phyloP scores from a whole-genome alignment of 2,329 filamentous ascomycete genomes.

The Aspergillus spinulosporus region DNA sequence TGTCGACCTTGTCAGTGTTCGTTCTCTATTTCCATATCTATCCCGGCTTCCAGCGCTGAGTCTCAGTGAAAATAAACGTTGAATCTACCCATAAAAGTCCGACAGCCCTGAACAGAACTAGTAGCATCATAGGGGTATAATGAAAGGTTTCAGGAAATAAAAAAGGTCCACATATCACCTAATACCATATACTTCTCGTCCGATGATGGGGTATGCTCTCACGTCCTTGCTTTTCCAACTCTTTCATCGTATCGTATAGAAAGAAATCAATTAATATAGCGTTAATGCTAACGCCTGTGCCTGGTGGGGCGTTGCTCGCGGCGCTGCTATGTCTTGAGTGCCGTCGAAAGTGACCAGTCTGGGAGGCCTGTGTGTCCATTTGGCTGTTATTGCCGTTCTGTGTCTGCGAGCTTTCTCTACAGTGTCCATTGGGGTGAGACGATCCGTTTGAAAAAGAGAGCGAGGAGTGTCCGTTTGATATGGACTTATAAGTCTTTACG shows the following conservation, averaged over 20 bases:
- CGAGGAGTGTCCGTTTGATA: conserved; percentile 3
- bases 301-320: conserved; percentile 8
- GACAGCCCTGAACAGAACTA: background rate
- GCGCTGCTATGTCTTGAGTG: conserved; percentile 23
- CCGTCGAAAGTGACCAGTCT: conserved; percentile 21
- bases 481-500: conserved; percentile 5
- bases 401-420: background rate
- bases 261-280: conserved; percentile 97
- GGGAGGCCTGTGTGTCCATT: conserved; percentile 17
- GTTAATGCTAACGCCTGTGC: conserved; percentile 57
- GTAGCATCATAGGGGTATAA: conserved; percentile 1
- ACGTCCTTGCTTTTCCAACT: conserved; percentile 64
- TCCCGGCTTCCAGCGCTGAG: conserved; percentile 18
- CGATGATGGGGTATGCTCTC: conserved; percentile 74
- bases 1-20: too few species aligned
- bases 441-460: background rate
- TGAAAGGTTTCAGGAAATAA: background rate
- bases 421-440: background rate
- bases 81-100: conserved; percentile 12
- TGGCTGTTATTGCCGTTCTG: conserved; percentile 3
- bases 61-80: background rate
- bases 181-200: conserved; percentile 95
- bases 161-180: conserved; percentile 2
- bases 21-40: background rate
- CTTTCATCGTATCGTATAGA: conserved; percentile 91